Evolutionary conservation across 2,329 filamentous ascomycete genomes (phyloP).

Genomic region (Aspergillus sergii): DNA sequence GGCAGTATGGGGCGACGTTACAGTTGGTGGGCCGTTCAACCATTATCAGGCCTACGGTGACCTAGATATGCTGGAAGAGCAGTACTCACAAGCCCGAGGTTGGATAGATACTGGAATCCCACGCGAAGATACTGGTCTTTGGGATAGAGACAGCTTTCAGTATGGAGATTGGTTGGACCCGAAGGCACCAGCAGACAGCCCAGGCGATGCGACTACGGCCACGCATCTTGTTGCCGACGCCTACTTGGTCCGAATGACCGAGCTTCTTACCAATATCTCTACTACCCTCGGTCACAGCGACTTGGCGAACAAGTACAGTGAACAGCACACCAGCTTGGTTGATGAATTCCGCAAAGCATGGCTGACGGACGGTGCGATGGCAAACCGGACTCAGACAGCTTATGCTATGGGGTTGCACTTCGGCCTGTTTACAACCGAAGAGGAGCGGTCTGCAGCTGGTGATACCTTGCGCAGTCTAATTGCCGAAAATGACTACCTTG

Average conservation of each 20-base stretch:
- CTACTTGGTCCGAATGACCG: constrained; percentile 37
- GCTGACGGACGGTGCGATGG: constrained; percentile 27
- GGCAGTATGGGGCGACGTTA: constrained; percentile 41
- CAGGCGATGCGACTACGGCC: constrained; percentile 32
- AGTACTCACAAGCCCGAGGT: constrained; percentile 12
- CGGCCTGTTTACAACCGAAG: constrained; percentile 18
- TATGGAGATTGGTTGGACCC: constrained; percentile 45
- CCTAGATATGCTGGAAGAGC: constrained; percentile 27
- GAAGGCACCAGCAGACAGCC: constrained; percentile 32
- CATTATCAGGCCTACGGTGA: constrained; percentile 37
- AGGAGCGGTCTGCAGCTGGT: neutral
- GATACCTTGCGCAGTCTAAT: constrained; percentile 3
- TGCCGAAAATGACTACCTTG: constrained; percentile 25
- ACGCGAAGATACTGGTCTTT: constrained; percentile 13
- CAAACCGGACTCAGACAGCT: constrained; percentile 34
- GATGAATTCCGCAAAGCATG: constrained; percentile 31
- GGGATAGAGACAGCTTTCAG: constrained; percentile 25
- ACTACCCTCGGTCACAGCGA: constrained; percentile 10
- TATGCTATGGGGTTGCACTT: constrained; percentile 33
- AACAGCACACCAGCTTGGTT: constrained; percentile 15
- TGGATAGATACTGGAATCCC: constrained; percentile 16
- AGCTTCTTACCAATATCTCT: constrained; percentile 31
- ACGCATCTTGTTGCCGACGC: constrained; percentile 35
- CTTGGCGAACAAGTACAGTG: constrained; percentile 19
- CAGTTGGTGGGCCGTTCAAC: constrained; percentile 36